Percentiles rank a stretch among this genome's conserved stretches.
Conservation (phyloP, 306 rosid species). For the Prunus mongolica region DNA sequence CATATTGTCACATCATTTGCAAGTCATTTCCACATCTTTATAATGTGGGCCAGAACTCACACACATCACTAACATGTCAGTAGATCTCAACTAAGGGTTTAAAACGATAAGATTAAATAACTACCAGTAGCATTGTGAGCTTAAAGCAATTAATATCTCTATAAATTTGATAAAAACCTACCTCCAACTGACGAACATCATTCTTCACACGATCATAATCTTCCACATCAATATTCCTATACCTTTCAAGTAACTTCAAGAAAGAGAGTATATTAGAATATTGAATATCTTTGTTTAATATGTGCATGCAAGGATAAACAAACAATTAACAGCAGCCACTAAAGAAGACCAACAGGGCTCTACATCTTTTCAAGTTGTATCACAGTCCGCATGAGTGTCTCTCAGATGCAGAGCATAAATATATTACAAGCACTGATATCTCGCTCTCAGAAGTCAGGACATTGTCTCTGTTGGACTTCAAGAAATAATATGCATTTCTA, state of each 20-base stretch:
- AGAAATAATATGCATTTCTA: background rate
- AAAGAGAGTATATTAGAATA: constrained; percentile 1
- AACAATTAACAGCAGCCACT: background rate
- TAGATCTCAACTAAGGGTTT: background rate
- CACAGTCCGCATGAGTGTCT: background rate
- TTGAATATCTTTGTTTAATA: background rate
- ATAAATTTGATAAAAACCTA: constrained; percentile 7
- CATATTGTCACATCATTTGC: background rate
- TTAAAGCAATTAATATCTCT: background rate
- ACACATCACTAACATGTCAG: background rate
- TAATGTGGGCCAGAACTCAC: background rate
- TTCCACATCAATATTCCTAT: constrained; percentile 60
- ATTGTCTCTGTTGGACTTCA: too few species aligned
- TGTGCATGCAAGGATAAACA: background rate
- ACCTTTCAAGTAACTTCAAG: constrained; percentile 63
- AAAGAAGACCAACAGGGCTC: background rate
- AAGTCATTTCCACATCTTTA: background rate
- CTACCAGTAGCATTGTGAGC: background rate
- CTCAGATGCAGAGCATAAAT: background rate
- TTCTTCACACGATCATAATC: constrained; percentile 74
- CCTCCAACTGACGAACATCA: constrained; percentile 65
- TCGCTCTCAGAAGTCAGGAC: background rate
- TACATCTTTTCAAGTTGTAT: background rate
- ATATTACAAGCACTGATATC: background rate
- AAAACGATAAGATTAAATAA: background rate